Conservation (phyloP, 176 grass and related monocot genomes). For the Carex myosuroides region DNA sequence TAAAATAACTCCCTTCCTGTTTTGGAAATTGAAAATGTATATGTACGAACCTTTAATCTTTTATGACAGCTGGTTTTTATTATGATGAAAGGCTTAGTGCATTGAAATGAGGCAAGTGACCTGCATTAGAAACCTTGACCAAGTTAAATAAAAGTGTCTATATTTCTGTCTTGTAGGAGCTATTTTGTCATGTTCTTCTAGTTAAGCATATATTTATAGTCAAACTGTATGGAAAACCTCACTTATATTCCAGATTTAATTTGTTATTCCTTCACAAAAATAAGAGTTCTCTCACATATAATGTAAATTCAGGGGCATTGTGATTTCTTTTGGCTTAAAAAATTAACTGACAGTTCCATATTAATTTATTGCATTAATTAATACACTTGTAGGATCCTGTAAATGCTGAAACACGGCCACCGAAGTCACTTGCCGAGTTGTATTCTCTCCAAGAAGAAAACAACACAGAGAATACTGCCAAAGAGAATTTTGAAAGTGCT, state of each 20-base stretch:
- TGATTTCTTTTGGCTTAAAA: background rate
- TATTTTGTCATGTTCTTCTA: background rate
- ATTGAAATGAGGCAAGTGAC: background rate
- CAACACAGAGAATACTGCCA: background rate
- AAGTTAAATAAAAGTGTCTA: background rate
- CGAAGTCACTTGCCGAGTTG: slow-evolving; percentile 66
- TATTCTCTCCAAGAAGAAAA: slow-evolving; percentile 65
- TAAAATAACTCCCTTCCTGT: background rate
- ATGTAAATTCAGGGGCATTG: background rate
- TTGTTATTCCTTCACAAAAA: background rate
- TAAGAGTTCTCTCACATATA: background rate
- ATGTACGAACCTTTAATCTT: background rate
- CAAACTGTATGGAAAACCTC: background rate
- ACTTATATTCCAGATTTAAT: background rate
- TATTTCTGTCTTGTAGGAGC: background rate
- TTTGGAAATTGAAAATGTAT: background rate
- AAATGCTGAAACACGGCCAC: slow-evolving; percentile 30
- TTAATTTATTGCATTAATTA: slow-evolving; percentile 23
- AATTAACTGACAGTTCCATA: background rate
- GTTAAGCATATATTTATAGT: background rate
- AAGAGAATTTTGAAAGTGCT: slow-evolving; percentile 18
- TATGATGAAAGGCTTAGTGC: background rate
- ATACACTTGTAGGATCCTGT: slow-evolving; percentile 38
- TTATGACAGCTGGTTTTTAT: background rate
- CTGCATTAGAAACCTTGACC: background rate